A percentile compares a stretch with the other conserved stretches of the same genome.
These are phyloP conservation scores for Triangularia setosa DNA, from an alignment of 2,329 filamentous ascomycete species.

Conservation along the genomic window DNA sequence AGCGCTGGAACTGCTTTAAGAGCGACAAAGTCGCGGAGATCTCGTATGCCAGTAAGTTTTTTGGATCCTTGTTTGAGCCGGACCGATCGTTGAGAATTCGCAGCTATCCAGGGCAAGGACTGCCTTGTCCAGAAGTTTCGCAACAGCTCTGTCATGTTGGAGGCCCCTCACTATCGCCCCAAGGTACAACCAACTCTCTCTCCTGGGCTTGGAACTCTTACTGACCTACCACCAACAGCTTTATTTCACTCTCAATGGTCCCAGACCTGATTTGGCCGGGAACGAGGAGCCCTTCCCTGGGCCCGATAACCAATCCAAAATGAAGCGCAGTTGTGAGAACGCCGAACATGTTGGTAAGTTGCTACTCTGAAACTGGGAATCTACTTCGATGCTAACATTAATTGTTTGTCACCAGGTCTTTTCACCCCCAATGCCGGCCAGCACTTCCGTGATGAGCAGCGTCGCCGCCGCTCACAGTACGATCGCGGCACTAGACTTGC, in stretches of 20 bases:
- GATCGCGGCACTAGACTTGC: conserved; percentile 76
- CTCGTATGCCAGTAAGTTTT: conserved; percentile 81
- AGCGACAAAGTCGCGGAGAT: conserved; percentile 84
- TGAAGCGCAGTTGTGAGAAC: conserved; percentile 83
- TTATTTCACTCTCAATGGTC: conserved; percentile 49
- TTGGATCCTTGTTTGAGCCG: neutral
- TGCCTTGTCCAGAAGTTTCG: conserved; percentile 92
- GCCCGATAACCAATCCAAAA: conserved; percentile 81
- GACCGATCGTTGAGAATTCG: conserved; percentile 27
- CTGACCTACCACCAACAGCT: conserved; percentile 40
- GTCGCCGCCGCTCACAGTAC: conserved; percentile 71
- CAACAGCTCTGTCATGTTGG: conserved; percentile 93
- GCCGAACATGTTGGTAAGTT: conserved; percentile 74
- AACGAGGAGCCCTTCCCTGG: conserved; percentile 71
- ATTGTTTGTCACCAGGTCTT: conserved; percentile 51
- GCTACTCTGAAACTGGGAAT: neutral
- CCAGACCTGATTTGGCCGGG: conserved; percentile 54
- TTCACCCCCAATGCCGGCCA: conserved; percentile 77
- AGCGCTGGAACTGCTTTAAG: conserved; percentile 76
- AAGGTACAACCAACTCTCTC: conserved; percentile 52
- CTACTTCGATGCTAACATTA: neutral
- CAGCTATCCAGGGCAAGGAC: conserved; percentile 87
- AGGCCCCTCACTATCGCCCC: conserved; percentile 75
- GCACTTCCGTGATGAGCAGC: conserved; percentile 70
- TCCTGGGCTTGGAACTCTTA: neutral